These are phyloP conservation scores for Perkinsus marinus DNA, from an alignment of 169 alveolate species.

Conservation along the genomic window DNA sequence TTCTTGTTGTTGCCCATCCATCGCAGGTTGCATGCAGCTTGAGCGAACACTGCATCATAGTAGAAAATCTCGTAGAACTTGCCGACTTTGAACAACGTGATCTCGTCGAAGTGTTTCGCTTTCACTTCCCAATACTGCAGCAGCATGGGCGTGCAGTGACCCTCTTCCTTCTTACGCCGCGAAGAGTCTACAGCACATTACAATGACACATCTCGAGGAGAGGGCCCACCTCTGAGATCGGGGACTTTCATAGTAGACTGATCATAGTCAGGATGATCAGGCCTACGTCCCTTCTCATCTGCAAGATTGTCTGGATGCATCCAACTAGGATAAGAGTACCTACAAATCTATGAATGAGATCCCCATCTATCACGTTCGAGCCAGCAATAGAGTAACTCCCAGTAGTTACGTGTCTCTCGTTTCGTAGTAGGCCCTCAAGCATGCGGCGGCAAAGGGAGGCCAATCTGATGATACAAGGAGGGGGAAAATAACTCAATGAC, in stretches of 20 bases:
- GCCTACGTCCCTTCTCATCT: slow-evolving; percentile 68
- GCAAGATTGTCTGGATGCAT: slow-evolving; percentile 44
- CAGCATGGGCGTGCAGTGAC: slow-evolving; percentile 91
- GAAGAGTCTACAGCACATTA: background rate
- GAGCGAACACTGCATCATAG: slow-evolving; percentile 86
- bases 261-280: slow-evolving; percentile 73
- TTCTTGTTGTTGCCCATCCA: slow-evolving; percentile 95
- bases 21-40: slow-evolving; percentile 77
- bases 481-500: no score
- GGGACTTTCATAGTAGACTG: slow-evolving; percentile 85
- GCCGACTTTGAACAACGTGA: slow-evolving; percentile 93
- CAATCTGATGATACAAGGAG: slow-evolving; percentile 15
- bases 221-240: slow-evolving; percentile 11
- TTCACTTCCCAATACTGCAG: slow-evolving; percentile 92
- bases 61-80: slow-evolving; percentile 78
- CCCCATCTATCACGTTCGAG: no score
- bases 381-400: no score
- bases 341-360: no score
- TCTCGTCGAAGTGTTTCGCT: slow-evolving; percentile 80
- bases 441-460: slow-evolving; percentile 3
- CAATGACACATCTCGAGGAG: no score
- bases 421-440: slow-evolving; percentile 13
- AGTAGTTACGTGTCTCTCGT: slow-evolving; percentile 12
- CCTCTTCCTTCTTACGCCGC: background rate
- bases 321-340: slow-evolving; percentile 28